Conservation (phyloP, 495 filamentous ascomycete species). For the Penicillium samsonianum region DNA sequence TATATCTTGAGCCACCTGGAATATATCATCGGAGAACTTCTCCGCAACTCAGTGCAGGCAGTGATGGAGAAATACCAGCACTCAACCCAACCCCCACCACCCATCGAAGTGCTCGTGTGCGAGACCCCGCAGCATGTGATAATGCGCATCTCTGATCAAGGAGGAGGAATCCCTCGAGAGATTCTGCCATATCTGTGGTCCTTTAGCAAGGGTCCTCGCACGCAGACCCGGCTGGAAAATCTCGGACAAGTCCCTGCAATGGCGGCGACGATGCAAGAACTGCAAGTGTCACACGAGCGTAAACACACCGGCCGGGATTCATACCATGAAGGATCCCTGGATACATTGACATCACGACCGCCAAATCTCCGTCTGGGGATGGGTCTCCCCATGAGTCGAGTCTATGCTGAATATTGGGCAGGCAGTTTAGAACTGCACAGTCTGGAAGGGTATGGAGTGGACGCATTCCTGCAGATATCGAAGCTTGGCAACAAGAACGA, state of each 20-base stretch:
- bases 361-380: conserved; percentile 90
- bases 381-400: conserved; percentile 87
- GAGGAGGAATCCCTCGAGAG: conserved; percentile 84
- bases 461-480: conserved; percentile 94
- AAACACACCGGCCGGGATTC: conserved; percentile 35
- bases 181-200: conserved; percentile 92
- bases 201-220: conserved; percentile 86
- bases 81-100: conserved; percentile 56
- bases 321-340: conserved; percentile 64
- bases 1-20: conserved; percentile 96
- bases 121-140: conserved; percentile 95
- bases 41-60: conserved; percentile 93
- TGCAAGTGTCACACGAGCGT: conserved; percentile 45
- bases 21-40: conserved; percentile 93
- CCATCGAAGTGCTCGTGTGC: conserved; percentile 92
- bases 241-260: conserved; percentile 85
- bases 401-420: conserved; percentile 99
- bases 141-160: conserved; percentile 91
- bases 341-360: conserved; percentile 74
- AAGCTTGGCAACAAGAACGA: conserved; percentile 99
- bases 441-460: conserved; percentile 95
- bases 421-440: conserved; percentile 90
- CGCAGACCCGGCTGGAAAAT: conserved; percentile 72
- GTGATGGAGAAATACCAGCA: conserved; percentile 68
- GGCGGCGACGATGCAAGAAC: conserved; percentile 92